Evolutionary conservation across 2,329 filamentous ascomycete species (phyloP).

Genomic region (Cladophialophora yegresii): DNA sequence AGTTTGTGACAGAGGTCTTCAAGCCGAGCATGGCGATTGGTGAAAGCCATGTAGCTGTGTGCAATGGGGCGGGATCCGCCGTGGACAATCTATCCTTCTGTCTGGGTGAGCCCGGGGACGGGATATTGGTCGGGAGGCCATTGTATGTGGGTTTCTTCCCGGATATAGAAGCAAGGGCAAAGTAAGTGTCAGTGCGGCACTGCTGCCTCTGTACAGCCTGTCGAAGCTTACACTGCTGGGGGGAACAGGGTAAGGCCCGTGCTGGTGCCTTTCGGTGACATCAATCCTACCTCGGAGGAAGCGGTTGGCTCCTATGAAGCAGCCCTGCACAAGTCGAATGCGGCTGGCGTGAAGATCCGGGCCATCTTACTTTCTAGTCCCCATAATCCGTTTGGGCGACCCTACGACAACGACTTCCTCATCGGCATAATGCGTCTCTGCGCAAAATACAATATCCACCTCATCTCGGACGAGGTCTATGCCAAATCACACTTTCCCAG

Average conservation of each 20-base stretch:
- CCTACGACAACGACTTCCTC: slow-evolving; percentile 48
- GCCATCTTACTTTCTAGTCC: slow-evolving; percentile 53
- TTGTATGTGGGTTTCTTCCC: slow-evolving; percentile 53
- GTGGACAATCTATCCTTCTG: slow-evolving; percentile 48
- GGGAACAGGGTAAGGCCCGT: slow-evolving; percentile 27
- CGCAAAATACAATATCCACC: slow-evolving; percentile 53
- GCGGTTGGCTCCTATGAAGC: slow-evolving; percentile 52
- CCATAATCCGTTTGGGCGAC: slow-evolving; percentile 56
- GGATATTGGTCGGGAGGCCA: slow-evolving; percentile 50
- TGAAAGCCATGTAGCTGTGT: slow-evolving; percentile 39
- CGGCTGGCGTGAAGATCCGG: slow-evolving; percentile 46
- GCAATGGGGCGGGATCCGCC: slow-evolving; percentile 38
- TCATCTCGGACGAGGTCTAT: slow-evolving; percentile 63
- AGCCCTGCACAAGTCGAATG: slow-evolving; percentile 43
- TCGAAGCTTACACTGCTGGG: slow-evolving; percentile 10
- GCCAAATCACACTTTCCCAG: slow-evolving; percentile 54
- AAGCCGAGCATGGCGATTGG: slow-evolving; percentile 37
- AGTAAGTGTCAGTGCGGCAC: slow-evolving; percentile 11
- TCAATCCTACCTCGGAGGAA: slow-evolving; percentile 44
- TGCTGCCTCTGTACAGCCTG: background rate
- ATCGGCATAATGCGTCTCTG: slow-evolving; percentile 52
- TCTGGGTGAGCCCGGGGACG: slow-evolving; percentile 50
- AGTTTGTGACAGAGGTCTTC: slow-evolving; percentile 41
- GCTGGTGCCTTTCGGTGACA: slow-evolving; percentile 28
- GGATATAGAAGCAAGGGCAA: slow-evolving; percentile 52